phyloP scores from a whole-genome alignment of 441 rosid species.

The Hypseocharis bilobata region DNA sequence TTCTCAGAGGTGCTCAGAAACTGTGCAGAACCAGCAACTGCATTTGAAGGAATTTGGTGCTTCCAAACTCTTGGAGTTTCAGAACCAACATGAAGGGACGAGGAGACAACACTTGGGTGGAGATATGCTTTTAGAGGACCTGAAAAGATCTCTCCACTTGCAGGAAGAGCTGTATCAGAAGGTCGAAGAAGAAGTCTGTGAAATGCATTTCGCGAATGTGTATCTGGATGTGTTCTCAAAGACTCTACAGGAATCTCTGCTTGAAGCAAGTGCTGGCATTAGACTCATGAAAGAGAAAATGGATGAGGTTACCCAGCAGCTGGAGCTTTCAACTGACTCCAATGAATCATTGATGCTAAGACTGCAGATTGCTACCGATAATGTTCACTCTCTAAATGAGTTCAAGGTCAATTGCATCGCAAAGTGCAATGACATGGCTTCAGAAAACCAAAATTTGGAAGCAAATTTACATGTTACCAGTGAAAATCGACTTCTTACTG shows the following conservation, averaged over 20 bases:
- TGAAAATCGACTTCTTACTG: conserved; percentile 9
- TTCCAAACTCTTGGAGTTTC: conserved; percentile 32
- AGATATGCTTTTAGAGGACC: conserved; percentile 61
- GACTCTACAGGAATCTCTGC: conserved; percentile 55
- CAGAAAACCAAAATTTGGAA: conserved; percentile 53
- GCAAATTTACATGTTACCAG: conserved; percentile 35
- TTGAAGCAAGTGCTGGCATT: conserved; percentile 45
- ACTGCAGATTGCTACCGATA: conserved; percentile 59
- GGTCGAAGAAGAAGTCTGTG: conserved; percentile 78
- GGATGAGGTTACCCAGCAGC: conserved; percentile 50
- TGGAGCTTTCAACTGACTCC: conserved; percentile 55
- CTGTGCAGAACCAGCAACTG: conserved; percentile 28
- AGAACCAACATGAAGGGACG: conserved; percentile 35
- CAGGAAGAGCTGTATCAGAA: conserved; percentile 75
- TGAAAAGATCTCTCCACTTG: conserved; percentile 66
- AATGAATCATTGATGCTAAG: conserved; percentile 52
- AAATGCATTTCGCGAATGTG: conserved; percentile 58
- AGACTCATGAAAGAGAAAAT: conserved; percentile 40
- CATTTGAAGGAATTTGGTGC: conserved; percentile 35
- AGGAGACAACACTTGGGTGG: conserved; percentile 55
- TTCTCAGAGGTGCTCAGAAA: conserved; percentile 26
- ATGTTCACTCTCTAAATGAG: conserved; percentile 56
- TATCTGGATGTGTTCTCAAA: conserved; percentile 76
- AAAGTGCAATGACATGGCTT: conserved; percentile 49
- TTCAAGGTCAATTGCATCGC: conserved; percentile 43